phyloP scores from a whole-genome alignment of 805 yeast genomes.

The Metschnikowia cubensis region DNA sequence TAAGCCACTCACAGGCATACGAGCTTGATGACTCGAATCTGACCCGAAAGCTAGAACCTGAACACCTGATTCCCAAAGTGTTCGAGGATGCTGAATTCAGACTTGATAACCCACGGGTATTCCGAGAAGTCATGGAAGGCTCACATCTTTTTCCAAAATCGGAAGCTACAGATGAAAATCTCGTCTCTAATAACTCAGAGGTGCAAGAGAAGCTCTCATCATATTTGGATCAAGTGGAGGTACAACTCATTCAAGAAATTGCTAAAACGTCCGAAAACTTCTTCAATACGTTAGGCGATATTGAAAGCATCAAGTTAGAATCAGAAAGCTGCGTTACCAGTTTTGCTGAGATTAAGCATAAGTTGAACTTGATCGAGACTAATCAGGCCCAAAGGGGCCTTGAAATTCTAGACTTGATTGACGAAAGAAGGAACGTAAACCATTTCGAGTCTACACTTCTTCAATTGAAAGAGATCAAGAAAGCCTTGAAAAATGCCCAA shows the following conservation, averaged over 20 bases:
- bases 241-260: conserved; percentile 75
- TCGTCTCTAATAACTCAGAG: conserved; percentile 46
- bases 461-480: conserved; percentile 43
- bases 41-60: conserved; percentile 1
- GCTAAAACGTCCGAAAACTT: conserved; percentile 81
- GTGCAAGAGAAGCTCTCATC: conserved; percentile 76
- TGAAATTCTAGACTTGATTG: conserved; percentile 45
- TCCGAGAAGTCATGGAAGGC: conserved; percentile 67
- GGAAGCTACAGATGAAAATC: conserved; percentile 18
- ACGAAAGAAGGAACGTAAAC: conserved; percentile 56
- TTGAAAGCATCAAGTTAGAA: conserved; percentile 57
- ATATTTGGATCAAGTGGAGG: conserved; percentile 81
- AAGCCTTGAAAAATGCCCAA: conserved; percentile 41
- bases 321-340: conserved; percentile 49
- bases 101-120: conserved; percentile 83
- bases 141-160: conserved; percentile 39
- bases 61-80: conserved; percentile 54
- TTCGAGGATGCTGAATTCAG: conserved; percentile 67
- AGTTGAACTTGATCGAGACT: conserved; percentile 44
- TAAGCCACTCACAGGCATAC: conserved; percentile 25
- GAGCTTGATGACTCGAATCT: conserved; percentile 8
- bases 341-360: conserved; percentile 43
- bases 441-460: conserved; percentile 57
- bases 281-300: conserved; percentile 77
- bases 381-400: conserved; percentile 50